Percentiles rank a stretch among this genome's conserved stretches.
These are phyloP conservation scores for Akanthomyces lecanii DNA, from an alignment of 2,329 filamentous ascomycete species.

Conservation along the genomic window DNA sequence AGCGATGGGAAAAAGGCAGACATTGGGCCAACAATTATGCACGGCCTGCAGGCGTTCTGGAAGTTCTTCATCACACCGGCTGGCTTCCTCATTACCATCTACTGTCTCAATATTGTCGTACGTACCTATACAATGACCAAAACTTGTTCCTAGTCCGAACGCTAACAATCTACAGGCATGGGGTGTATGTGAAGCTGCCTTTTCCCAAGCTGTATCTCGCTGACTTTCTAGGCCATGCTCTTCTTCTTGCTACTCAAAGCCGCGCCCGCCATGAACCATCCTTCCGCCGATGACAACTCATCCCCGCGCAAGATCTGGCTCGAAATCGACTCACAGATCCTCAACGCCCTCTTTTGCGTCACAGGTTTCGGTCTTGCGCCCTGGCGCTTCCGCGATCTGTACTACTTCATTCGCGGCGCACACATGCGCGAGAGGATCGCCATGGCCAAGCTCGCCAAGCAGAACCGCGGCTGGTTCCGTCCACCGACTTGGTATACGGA, in stretches of 20 bases:
- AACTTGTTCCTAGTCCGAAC: too few relatives aligned
- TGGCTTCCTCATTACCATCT: conserved; percentile 28
- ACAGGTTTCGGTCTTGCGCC: conserved; percentile 80
- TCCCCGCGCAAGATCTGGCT: conserved; percentile 22
- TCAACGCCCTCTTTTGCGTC: conserved; percentile 78
- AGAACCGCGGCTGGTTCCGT: conserved; percentile 24
- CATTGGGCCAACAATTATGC: conserved; percentile 23
- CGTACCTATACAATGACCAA: conserved; percentile 1
- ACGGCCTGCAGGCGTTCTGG: conserved; percentile 27
- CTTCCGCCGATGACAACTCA: conserved; percentile 19
- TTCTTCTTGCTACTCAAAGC: conserved; percentile 9
- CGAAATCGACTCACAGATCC: conserved; percentile 17
- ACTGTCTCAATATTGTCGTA: conserved; percentile 29
- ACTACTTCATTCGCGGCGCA: conserved; percentile 20
- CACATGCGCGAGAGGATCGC: conserved; percentile 20
- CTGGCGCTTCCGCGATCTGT: conserved; percentile 48
- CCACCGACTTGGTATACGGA: conserved; percentile 23
- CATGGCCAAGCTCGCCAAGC: conserved; percentile 20
- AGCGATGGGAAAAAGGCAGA: conserved; percentile 22
- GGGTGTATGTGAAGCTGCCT: conserved; percentile 22
- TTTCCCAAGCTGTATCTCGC: not conserved
- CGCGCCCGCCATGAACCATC: conserved; percentile 21
- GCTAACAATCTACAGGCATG: conserved; percentile 20
- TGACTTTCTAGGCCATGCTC: conserved; percentile 11
- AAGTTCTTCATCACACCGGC: conserved; percentile 27